Percentiles rank a stretch among this genome's conserved stretches.
Evolutionary conservation across 2,329 filamentous ascomycete genomes (phyloP).

Genomic region (Colletotrichum agaves): DNA sequence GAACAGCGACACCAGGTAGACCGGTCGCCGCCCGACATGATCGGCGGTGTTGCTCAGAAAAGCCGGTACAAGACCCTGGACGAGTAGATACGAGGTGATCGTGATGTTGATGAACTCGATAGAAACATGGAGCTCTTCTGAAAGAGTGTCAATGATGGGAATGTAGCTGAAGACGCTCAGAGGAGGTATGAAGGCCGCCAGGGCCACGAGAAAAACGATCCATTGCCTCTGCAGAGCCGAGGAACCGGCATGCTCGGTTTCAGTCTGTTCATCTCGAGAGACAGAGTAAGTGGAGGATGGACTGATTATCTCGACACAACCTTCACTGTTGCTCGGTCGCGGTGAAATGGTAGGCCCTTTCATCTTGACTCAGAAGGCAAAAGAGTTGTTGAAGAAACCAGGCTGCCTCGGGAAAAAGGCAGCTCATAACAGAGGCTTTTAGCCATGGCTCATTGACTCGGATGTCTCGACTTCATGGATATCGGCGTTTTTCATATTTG

Average conservation of each 20-base stretch:
- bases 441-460: neutral
- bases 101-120: constrained; percentile 48
- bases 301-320: neutral
- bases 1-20: constrained; percentile 11
- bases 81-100: constrained; percentile 53
- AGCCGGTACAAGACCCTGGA: constrained; percentile 56
- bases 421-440: neutral
- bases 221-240: neutral
- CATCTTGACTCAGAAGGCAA: neutral
- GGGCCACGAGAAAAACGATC: neutral
- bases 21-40: constrained; percentile 9
- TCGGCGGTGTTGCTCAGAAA: constrained; percentile 56
- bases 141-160: constrained; percentile 41
- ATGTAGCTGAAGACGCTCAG: constrained; percentile 44
- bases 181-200: constrained; percentile 25
- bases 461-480: neutral
- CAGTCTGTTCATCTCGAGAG: neutral
- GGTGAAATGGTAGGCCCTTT: neutral
- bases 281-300: neutral
- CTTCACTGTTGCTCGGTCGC: neutral
- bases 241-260: neutral
- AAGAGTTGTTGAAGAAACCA: neutral
- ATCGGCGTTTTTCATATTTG: neutral
- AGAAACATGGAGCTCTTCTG: constrained; percentile 40
- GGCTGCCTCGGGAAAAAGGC: neutral